Evolutionary conservation across 106 monocot genomes (phyloP), one percentile per base, ranked within the genome.

Genomic region (Platanthera zijinensis): DNA sequence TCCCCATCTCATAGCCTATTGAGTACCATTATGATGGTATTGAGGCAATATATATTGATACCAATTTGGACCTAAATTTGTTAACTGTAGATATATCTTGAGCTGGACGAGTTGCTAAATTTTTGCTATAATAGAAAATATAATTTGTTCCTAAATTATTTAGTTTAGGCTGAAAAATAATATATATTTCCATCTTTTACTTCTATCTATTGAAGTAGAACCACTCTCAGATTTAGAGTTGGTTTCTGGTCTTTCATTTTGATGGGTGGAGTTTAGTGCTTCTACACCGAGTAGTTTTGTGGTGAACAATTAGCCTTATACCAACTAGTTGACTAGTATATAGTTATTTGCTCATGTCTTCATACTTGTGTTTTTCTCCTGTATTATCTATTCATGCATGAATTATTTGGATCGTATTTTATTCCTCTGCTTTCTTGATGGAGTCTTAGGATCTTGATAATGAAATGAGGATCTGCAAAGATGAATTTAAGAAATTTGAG

Each of bases 401-500:
- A 72, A 21, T 50, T 72, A 22, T 14, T 72, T 22, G 22, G 4
- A 25, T 21, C 10, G n/a, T 11, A 7, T 51, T 21, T 46, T 19
- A 30, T 50, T 72, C 21, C 72, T 50, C 50, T 50, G 4, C 51
- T 72, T 72, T 3, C 18, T 9, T 72, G 50, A 21, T 15, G 14
- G 15, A 3, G 8, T 12, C 46, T 75, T 73, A 97, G 97, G 89
- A 88, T 68, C 91, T 97, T 78, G 94, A 94, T 56, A 90, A 71
- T 85, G 88, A 91, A 3, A 83, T 97, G 76, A 93, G 83, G 50
- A 68, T 56, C 14, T 94, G 90, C 75, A 94, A 94, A 77, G 89
- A 92, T 72, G 82, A 99, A 71, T 92, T 94, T 77, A 99, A 94
- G 76, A 89, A 91, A 73, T 90, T 86, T 85, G 97, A 94, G 78